Base-by-base conservation (phyloP, 106 monocot genomes). In the Agapanthus africanus region DNA sequence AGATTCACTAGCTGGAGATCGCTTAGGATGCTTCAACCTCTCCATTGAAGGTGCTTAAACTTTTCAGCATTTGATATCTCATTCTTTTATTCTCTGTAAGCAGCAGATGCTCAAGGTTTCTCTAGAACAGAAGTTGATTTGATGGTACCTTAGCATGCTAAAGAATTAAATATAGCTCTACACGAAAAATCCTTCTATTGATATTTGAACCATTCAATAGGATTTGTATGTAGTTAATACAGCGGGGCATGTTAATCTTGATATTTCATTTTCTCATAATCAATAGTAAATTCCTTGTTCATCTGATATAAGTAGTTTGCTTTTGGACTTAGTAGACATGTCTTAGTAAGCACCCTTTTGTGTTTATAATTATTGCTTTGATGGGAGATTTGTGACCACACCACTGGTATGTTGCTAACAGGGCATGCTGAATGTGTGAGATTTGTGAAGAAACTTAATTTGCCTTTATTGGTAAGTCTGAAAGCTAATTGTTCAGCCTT, bases 1-100 rank as follows among this genome's bases (percentile, higher is more conserved):
- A 72, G 97, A 97, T 85, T 97, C 97, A 65, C 82, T 97, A 75
- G 97, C 97, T 62, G 86, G 91, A 6, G 97, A 97, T 79, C 91
- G 97, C 40, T 78, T 97, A 22, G 97, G 97, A 23, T 97, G 97
- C 76, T 97, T 97, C 86, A 97, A 91, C 63, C 89, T 97, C 69
- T 97, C 97, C 31, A 92, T 97, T 70, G 97, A 97, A 77, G 97
- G 97, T 97, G 19, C 23, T 81, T n/a, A n/a, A n/a, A n/a, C n/a
- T n/a, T n/a, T n/a, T 37, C 4, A 10, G 35, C 3, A 61, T 36
- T 61, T 61, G 61, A 33, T 36, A 61, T 57, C 56, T 52, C 14
- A 57, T 57, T 4, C 31, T 57, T 57, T 57, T 30, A 13, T 23
- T 8, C 28, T 21, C 11, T 21, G 11, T 6, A 6, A 57, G 52